Evolutionary conservation across 129 eudicot species (phyloP).

Genomic region (Ambrosia trifida): DNA sequence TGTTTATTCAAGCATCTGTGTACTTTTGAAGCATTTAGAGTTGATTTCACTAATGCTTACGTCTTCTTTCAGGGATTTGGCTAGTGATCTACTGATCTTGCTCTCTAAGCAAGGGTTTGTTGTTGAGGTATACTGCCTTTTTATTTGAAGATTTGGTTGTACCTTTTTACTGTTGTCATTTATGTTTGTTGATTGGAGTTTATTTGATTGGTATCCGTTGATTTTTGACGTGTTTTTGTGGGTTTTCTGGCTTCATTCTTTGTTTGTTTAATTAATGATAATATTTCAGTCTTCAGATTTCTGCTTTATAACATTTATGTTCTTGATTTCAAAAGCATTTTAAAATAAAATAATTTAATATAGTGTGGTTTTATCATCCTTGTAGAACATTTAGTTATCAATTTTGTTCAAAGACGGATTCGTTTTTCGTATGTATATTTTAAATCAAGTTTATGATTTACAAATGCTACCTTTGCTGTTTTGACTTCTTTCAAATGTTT

Average conservation of each 20-base stretch:
- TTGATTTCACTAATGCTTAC: conserved; percentile 1
- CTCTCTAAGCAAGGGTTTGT: not conserved
- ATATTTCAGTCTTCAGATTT: no score
- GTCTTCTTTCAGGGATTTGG: not conserved
- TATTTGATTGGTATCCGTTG: not conserved
- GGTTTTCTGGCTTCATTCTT: not conserved
- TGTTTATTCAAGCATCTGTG: not conserved
- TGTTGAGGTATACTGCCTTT: conserved; percentile 14
- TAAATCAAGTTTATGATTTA: not conserved
- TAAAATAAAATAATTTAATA: no score
- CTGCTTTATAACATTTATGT: not conserved
- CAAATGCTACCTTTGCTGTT: not conserved
- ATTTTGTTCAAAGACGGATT: no score
- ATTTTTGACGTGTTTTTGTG: not conserved
- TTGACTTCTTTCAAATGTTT: not conserved
- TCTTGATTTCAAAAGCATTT: no score
- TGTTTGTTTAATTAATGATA: no score
- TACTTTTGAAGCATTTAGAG: not conserved
- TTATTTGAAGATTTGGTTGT: not conserved
- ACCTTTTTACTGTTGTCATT: not conserved
- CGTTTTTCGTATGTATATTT: not conserved
- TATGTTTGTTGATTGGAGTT: not conserved
- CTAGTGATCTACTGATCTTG: conserved; percentile 2
- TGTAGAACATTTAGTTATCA: no score
- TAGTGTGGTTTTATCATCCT: no score